These are phyloP conservation scores for Laguncularia racemosa DNA, from an alignment of 345 rosid genomes.

Conservation along the genomic window DNA sequence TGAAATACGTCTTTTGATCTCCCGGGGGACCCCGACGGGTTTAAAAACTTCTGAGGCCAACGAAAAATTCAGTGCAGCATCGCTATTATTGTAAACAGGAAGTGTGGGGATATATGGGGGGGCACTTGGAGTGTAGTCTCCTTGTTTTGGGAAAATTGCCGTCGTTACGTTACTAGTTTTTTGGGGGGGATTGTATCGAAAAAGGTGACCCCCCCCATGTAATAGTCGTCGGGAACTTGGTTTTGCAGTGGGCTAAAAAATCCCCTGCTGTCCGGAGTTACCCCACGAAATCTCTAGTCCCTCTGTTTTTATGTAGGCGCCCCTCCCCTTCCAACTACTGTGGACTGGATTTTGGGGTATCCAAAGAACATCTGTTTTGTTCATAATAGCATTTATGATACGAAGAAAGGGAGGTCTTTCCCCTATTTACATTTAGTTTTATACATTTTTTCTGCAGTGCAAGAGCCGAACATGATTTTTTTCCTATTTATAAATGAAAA, in stretches of 20 bases:
- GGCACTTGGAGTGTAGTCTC: constrained; percentile 15
- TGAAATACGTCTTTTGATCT: constrained; percentile 9
- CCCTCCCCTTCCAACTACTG: constrained; percentile 26
- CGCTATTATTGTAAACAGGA: constrained; percentile 11
- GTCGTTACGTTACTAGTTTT: constrained; percentile 17
- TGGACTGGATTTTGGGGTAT: constrained; percentile 23
- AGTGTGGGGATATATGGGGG: constrained; percentile 19
- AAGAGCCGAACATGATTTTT: too few species aligned
- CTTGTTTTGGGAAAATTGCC: constrained; percentile 29
- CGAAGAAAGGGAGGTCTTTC: constrained; percentile 27
- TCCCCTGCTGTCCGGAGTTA: constrained; percentile 50
- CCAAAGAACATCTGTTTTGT: constrained; percentile 26
- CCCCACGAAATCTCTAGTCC: constrained; percentile 13
- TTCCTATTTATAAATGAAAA: too few species aligned
- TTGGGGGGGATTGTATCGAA: constrained; percentile 14
- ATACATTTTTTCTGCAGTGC: constrained; percentile 19
- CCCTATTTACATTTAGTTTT: constrained; percentile 8
- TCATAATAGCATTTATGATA: constrained; percentile 20
- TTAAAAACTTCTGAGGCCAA: constrained; percentile 11
- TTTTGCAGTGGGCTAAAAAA: constrained; percentile 27
- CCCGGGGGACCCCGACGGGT: constrained; percentile 23
- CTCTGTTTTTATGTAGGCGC: constrained; percentile 17
- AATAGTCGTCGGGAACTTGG: constrained; percentile 19
- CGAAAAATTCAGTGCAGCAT: constrained; percentile 17
- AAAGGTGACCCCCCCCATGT: constrained; percentile 23